Percentiles rank a stretch among this genome's conserved stretches.
phyloP scores from a whole-genome alignment of 2,329 filamentous ascomycete genomes.

The Cordyceps pruinosa region DNA sequence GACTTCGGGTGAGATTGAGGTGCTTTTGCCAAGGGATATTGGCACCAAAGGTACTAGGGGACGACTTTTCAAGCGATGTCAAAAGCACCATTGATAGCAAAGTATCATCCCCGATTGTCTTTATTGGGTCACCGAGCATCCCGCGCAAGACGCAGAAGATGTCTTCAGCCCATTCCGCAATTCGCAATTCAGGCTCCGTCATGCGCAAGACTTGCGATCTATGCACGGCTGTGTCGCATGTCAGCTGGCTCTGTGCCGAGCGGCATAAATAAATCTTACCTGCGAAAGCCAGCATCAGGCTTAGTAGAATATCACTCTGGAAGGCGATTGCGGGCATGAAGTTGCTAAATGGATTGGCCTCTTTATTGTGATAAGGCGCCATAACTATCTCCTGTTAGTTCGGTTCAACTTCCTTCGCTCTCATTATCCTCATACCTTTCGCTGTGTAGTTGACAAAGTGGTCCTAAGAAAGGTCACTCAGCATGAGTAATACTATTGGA shows the following conservation, averaged over 20 bases:
- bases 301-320: slow-evolving; percentile 63
- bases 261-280: slow-evolving; percentile 20
- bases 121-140: slow-evolving; percentile 50
- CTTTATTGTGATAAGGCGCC: slow-evolving; percentile 44
- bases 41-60: slow-evolving; percentile 74
- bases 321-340: slow-evolving; percentile 56
- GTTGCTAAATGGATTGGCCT: slow-evolving; percentile 46
- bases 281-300: slow-evolving; percentile 72
- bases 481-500: background rate
- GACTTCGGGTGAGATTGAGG: slow-evolving; percentile 65
- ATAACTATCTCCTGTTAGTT: slow-evolving; percentile 35
- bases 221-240: slow-evolving; percentile 55
- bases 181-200: slow-evolving; percentile 66
- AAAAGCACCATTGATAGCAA: slow-evolving; percentile 81
- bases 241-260: background rate
- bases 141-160: slow-evolving; percentile 67
- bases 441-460: slow-evolving; percentile 75
- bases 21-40: slow-evolving; percentile 75
- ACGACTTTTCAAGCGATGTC: slow-evolving; percentile 75
- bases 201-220: slow-evolving; percentile 68
- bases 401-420: background rate
- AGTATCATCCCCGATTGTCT: slow-evolving; percentile 58
- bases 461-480: slow-evolving; percentile 29
- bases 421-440: slow-evolving; percentile 48
- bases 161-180: slow-evolving; percentile 72